Evolutionary conservation across 208 protist species (phyloP).

Genomic region (Trypanosoma conorhini): DNA sequence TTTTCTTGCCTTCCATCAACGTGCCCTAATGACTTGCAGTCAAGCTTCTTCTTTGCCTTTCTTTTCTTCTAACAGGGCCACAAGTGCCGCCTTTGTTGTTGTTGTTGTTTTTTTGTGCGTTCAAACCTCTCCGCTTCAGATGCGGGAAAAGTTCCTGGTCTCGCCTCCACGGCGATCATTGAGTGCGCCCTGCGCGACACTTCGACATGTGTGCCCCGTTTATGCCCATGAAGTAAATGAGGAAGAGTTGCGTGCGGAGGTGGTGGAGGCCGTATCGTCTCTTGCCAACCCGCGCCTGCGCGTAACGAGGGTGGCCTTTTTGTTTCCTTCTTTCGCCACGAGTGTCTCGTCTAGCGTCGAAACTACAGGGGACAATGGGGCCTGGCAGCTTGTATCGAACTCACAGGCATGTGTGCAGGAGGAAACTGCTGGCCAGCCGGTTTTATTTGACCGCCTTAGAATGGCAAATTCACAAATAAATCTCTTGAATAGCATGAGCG

Average conservation of each 20-base stretch:
- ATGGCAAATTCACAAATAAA: slow-evolving; percentile 62
- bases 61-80: not conserved
- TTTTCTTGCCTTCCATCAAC: not conserved
- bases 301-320: not conserved
- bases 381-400: not conserved
- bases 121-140: not conserved
- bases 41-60: slow-evolving; percentile 2
- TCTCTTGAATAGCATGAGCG: slow-evolving; percentile 53
- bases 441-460: slow-evolving; percentile 33
- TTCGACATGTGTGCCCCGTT: slow-evolving; percentile 22
- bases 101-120: slow-evolving; percentile 12
- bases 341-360: not conserved
- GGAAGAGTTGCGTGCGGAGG: not conserved
- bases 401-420: not conserved
- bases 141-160: slow-evolving; percentile 1
- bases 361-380: not conserved
- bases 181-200: slow-evolving; percentile 33
- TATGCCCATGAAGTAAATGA: not conserved
- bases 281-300: slow-evolving; percentile 16
- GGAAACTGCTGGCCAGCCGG: not conserved
- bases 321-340: slow-evolving; percentile 28
- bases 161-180: slow-evolving; percentile 15
- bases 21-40: not conserved
- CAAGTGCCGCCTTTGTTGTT: not conserved
- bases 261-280: slow-evolving; percentile 10